A percentile compares a stretch with the other conserved stretches of the same genome.
These are phyloP conservation scores for Microsporum canis DNA, from an alignment of 2,329 filamentous ascomycete genomes.

Conservation along the genomic window DNA sequence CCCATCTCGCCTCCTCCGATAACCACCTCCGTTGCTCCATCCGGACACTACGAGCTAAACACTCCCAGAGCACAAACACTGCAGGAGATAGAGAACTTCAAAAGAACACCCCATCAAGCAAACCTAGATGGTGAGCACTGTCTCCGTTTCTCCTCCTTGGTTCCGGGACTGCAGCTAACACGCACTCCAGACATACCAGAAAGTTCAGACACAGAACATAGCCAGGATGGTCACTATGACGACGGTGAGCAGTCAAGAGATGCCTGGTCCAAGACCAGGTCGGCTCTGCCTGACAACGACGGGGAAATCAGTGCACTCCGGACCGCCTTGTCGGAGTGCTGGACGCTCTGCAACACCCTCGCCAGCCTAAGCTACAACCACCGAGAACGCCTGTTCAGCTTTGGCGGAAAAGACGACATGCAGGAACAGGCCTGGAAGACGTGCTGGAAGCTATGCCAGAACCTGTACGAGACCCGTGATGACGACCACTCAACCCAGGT, in stretches of 20 bases:
- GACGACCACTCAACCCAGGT: conserved; percentile 59
- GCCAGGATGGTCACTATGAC: conserved; percentile 14
- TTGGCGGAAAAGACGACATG: conserved; percentile 59
- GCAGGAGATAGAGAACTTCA: conserved; percentile 54
- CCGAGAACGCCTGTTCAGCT: conserved; percentile 65
- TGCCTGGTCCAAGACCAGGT: conserved; percentile 18
- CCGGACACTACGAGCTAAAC: conserved; percentile 55
- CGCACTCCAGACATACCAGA: conserved; percentile 25
- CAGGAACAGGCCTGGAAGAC: conserved; percentile 87
- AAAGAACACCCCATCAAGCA: conserved; percentile 48
- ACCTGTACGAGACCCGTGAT: conserved; percentile 70
- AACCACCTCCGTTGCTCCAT: conserved; percentile 60
- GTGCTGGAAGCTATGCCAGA: conserved; percentile 87
- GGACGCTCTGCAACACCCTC: conserved; percentile 86
- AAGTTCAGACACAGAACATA: conserved; percentile 16
- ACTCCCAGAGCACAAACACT: conserved; percentile 77
- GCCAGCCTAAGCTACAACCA: conserved; percentile 76
- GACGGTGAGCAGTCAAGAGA: conserved; percentile 18
- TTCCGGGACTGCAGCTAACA: conserved; percentile 18
- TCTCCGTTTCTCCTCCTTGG: neutral
- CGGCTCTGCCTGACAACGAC: conserved; percentile 40
- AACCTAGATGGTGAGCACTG: conserved; percentile 62
- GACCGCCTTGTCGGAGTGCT: conserved; percentile 73
- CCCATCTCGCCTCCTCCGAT: conserved; percentile 58
- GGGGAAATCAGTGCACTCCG: conserved; percentile 55